Conservation (phyloP, 352 stramenopile genomes). For the Phytophthora pinifolia region DNA sequence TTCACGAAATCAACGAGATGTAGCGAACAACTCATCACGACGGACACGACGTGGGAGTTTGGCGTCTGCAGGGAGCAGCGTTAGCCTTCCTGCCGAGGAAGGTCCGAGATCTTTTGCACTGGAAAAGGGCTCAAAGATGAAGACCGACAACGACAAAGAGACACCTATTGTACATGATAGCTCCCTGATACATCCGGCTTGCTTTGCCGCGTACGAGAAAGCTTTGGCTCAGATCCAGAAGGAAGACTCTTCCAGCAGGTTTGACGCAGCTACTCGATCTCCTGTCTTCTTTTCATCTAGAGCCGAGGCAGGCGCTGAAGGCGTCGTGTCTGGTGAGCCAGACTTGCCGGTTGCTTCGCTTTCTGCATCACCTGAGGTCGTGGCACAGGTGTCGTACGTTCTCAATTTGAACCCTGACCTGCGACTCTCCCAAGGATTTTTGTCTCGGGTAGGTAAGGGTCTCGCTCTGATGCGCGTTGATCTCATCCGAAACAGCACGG, state of each 20-base stretch:
- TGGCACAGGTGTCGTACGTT: conserved; percentile 63
- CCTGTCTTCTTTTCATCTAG: conserved; percentile 28
- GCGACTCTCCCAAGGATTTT: conserved; percentile 68
- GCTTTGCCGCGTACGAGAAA: conserved; percentile 30
- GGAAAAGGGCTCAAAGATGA: conserved; percentile 1
- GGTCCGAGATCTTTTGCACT: conserved; percentile 9
- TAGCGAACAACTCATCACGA: conserved; percentile 14
- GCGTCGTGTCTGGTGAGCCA: not conserved
- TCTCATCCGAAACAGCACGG: conserved; percentile 31
- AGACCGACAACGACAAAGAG: conserved; percentile 1
- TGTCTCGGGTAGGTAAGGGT: conserved; percentile 75
- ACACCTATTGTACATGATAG: conserved; percentile 4
- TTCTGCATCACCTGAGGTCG: conserved; percentile 19
- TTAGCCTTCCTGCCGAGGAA: conserved; percentile 28
- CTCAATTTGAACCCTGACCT: conserved; percentile 86
- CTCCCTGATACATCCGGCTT: conserved; percentile 33
- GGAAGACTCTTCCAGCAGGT: conserved; percentile 1
- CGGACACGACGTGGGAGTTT: conserved; percentile 24
- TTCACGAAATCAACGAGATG: conserved; percentile 21
- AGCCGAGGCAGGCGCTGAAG: not conserved
- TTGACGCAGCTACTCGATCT: conserved; percentile 29
- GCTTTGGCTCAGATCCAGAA: conserved; percentile 6
- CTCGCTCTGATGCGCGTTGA: conserved; percentile 71
- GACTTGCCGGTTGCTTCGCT: not conserved
- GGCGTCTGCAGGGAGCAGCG: conserved; percentile 22